Evolutionary conservation across 768 basidiomycete genomes (phyloP).

Genomic region (Pleurotus pulmonarius): DNA sequence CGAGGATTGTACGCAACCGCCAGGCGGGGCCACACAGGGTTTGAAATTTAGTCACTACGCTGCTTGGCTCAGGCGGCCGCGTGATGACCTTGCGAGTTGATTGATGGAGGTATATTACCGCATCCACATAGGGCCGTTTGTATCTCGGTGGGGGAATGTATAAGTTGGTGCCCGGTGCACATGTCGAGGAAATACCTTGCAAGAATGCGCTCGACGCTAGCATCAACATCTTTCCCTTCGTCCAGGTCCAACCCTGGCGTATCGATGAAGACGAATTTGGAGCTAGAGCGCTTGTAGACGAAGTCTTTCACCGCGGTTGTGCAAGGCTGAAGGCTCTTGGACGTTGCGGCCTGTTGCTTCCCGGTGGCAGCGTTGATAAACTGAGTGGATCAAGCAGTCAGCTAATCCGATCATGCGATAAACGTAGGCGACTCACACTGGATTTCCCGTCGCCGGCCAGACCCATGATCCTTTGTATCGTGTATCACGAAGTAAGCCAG

Average conservation of each 20-base stretch:
- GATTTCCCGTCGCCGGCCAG: background rate
- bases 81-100: background rate
- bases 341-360: background rate
- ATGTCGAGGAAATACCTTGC: background rate
- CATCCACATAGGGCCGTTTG: background rate
- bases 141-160: background rate
- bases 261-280: background rate
- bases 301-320: background rate
- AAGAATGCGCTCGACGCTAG: background rate
- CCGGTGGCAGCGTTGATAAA: constrained; percentile 1
- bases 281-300: background rate
- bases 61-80: background rate
- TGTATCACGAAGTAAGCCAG: background rate
- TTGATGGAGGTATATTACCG: background rate
- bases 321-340: background rate
- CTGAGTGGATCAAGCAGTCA: background rate
- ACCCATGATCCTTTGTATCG: background rate
- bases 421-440: background rate
- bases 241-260: background rate
- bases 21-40: background rate
- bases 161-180: background rate
- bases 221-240: background rate
- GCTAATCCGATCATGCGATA: background rate
- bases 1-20: background rate
- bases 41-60: background rate